These are phyloP conservation scores for Suillus subalutaceus DNA, from an alignment of 768 basidiomycete species.

Conservation along the genomic window DNA sequence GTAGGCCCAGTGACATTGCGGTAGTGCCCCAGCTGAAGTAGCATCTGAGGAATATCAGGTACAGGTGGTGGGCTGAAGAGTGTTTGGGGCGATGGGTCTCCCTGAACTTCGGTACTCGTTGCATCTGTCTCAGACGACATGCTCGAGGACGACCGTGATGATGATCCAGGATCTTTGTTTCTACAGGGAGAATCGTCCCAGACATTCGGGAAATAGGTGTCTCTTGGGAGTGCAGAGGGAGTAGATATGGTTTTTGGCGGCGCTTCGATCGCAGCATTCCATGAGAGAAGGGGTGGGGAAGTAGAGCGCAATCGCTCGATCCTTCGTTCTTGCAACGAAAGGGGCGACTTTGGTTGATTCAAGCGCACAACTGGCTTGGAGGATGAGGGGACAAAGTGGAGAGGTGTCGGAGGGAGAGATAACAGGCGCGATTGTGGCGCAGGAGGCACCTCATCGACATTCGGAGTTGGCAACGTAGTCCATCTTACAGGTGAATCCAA, in stretches of 20 bases:
- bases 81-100: constrained; percentile 27
- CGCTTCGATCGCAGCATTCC: constrained; percentile 82
- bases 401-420: constrained; percentile 49
- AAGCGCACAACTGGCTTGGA: constrained; percentile 23
- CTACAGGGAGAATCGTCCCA: constrained; percentile 73
- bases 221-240: constrained; percentile 62
- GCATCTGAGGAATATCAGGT: constrained; percentile 64
- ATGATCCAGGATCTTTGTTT: constrained; percentile 39
- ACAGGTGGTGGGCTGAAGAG: constrained; percentile 66
- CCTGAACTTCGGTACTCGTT: constrained; percentile 24
- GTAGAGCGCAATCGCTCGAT: constrained; percentile 44
- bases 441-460: constrained; percentile 61
- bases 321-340: constrained; percentile 13
- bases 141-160: constrained; percentile 43
- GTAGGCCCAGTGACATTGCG: constrained; percentile 53
- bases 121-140: constrained; percentile 27
- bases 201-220: constrained; percentile 80
- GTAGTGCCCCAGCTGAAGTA: constrained; percentile 77
- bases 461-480: constrained; percentile 63
- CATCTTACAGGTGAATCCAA: constrained; percentile 41
- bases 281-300: constrained; percentile 69
- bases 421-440: constrained; percentile 55
- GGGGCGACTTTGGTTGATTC: constrained; percentile 27
- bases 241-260: constrained; percentile 68
- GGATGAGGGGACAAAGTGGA: constrained; percentile 24